A percentile compares a stretch with the other conserved stretches of the same genome.
Conservation (phyloP, 2,329 filamentous ascomycete species). For the Botrytis fabae region DNA sequence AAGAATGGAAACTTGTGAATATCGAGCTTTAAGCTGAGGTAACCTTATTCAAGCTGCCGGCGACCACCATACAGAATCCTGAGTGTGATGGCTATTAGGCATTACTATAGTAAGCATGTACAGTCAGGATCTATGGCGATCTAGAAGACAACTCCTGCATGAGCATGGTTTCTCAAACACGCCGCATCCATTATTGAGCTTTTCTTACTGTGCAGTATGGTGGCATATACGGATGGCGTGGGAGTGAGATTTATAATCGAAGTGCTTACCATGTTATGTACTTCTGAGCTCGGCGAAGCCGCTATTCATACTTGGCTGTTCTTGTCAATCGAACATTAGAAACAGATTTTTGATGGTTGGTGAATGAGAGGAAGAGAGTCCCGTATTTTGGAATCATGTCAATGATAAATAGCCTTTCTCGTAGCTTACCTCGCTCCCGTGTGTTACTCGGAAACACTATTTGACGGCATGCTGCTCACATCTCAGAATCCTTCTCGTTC, state of each 20-base stretch:
- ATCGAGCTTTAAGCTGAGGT: neutral
- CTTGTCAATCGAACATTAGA: neutral
- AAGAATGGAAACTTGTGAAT: neutral
- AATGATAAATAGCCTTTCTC: neutral
- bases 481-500: constrained; percentile 17
- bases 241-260: constrained; percentile 1
- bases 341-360: neutral
- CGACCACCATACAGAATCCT: neutral
- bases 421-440: constrained; percentile 7
- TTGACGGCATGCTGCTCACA: neutral
- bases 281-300: neutral
- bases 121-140: neutral
- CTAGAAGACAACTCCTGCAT: neutral
- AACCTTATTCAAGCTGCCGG: neutral
- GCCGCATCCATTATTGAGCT: neutral
- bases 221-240: neutral
- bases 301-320: neutral
- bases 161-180: neutral
- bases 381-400: neutral
- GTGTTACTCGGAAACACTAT: neutral
- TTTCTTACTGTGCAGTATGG: neutral
- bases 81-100: neutral
- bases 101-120: neutral
- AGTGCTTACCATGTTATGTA: neutral
- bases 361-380: neutral